phyloP scores from a whole-genome alignment of 2,329 filamentous ascomycete genomes.

The Ascochyta lentis region DNA sequence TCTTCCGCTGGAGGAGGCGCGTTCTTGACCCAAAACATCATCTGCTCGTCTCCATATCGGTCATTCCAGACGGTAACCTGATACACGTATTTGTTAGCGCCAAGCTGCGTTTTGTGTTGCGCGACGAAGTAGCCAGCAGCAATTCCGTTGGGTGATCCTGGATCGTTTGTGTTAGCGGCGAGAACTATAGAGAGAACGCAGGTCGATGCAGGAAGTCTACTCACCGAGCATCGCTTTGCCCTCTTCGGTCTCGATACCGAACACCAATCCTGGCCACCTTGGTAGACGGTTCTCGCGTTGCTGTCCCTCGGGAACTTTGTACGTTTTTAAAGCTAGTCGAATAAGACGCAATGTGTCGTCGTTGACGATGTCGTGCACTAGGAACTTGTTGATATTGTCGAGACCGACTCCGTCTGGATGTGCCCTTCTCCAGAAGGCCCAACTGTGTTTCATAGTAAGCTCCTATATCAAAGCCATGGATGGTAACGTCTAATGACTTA shows the following conservation, averaged over 20 bases:
- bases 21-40: constrained; percentile 20
- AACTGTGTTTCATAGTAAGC: neutral
- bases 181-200: neutral
- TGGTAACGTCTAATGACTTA: neutral
- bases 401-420: neutral
- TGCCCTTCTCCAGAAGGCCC: constrained; percentile 9
- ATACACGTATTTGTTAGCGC: constrained; percentile 13
- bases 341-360: neutral
- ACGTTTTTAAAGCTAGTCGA: constrained; percentile 1
- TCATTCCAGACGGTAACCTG: constrained; percentile 19
- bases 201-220: neutral
- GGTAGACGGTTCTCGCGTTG: neutral
- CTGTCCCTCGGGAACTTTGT: neutral
- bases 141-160: constrained; percentile 3
- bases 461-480: neutral
- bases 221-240: constrained; percentile 20
- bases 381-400: constrained; percentile 5
- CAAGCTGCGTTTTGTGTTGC: constrained; percentile 20
- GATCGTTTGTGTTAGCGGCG: neutral
- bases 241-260: neutral
- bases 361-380: constrained; percentile 6
- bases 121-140: constrained; percentile 15
- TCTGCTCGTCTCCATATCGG: neutral
- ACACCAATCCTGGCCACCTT: constrained; percentile 6
- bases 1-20: neutral